Conservation (phyloP, 768 basidiomycete genomes). For the Tephrocybe sp. region DNA sequence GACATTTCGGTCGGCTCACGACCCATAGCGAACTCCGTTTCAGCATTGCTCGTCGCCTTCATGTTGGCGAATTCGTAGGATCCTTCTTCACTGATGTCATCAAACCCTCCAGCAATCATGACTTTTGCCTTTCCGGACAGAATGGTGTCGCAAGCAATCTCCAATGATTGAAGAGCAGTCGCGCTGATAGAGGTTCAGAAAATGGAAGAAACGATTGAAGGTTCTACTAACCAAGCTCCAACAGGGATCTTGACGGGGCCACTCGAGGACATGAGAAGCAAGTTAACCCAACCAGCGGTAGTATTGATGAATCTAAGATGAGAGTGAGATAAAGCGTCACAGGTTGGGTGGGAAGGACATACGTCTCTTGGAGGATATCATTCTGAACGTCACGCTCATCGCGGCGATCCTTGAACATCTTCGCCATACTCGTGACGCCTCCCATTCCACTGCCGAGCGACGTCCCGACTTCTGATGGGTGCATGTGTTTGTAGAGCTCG, state of each 20-base stretch:
- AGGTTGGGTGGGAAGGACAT: constrained; percentile 32
- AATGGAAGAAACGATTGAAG: constrained; percentile 6
- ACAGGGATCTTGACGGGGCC: constrained; percentile 99
- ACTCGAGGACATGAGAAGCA: constrained; percentile 91
- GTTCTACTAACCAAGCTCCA: constrained; percentile 80
- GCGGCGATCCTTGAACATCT: constrained; percentile 99
- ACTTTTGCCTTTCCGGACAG: constrained; percentile 96
- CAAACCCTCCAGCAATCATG: constrained; percentile 99
- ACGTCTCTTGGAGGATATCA: constrained; percentile 98
- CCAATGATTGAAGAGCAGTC: constrained; percentile 95
- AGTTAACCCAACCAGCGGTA: constrained; percentile 96
- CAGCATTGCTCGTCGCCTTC: constrained; percentile 98
- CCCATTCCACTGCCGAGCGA: constrained; percentile 98
- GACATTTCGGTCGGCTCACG: constrained; percentile 99
- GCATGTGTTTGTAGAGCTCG: constrained; percentile 94
- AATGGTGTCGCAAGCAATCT: constrained; percentile 97
- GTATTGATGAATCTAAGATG: constrained; percentile 92
- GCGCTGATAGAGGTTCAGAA: constrained; percentile 50
- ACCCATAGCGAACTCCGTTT: constrained; percentile 98
- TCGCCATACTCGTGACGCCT: constrained; percentile 83
- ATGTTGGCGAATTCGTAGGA: constrained; percentile 99
- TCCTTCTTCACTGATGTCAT: constrained; percentile 97
- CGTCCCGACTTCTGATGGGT: constrained; percentile 95
- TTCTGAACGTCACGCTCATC: constrained; percentile 99
- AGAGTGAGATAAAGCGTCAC: not conserved